Percentiles rank a stretch among this genome's conserved stretches.
Evolutionary conservation across 208 protist species (phyloP).

Genomic region (Phytomonas sp.): DNA sequence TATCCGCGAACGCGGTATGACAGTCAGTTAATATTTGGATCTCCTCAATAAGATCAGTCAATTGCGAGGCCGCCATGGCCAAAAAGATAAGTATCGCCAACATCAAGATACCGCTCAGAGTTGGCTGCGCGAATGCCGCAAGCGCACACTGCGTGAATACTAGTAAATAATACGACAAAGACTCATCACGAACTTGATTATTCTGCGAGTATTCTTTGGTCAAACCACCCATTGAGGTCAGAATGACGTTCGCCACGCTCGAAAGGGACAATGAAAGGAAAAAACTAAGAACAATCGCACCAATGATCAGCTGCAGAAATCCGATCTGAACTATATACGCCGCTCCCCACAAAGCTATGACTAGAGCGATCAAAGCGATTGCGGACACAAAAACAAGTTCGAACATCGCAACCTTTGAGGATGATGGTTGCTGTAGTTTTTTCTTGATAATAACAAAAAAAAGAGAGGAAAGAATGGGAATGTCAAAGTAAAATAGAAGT

Average conservation of each 20-base stretch:
- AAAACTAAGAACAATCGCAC: slow-evolving; percentile 33
- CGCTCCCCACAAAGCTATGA: slow-evolving; percentile 25
- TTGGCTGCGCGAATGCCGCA: slow-evolving; percentile 52
- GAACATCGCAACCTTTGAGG: neutral
- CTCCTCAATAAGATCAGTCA: slow-evolving; percentile 49
- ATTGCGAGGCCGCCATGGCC: slow-evolving; percentile 23
- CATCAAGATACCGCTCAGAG: slow-evolving; percentile 42
- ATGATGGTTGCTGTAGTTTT: neutral
- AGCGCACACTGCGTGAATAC: slow-evolving; percentile 34
- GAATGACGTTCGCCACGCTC: slow-evolving; percentile 20
- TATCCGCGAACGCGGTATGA: slow-evolving; percentile 34
- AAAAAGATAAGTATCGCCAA: slow-evolving; percentile 42
- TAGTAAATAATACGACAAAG: slow-evolving; percentile 11
- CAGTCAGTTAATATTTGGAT: slow-evolving; percentile 51
- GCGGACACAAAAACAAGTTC: neutral
- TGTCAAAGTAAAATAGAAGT: slow-evolving; percentile 1
- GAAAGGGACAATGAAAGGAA: slow-evolving; percentile 37
- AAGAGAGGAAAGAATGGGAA: slow-evolving; percentile 10
- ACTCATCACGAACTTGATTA: slow-evolving; percentile 9
- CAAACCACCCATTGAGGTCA: neutral
- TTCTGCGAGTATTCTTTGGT: neutral
- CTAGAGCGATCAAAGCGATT: slow-evolving; percentile 12
- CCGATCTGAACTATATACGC: slow-evolving; percentile 29
- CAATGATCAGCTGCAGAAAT: slow-evolving; percentile 31
- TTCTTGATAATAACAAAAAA: slow-evolving; percentile 15